phyloP scores from a whole-genome alignment of 1,284 basidiomycete genomes.

The Cryptococcus wingfieldii region DNA sequence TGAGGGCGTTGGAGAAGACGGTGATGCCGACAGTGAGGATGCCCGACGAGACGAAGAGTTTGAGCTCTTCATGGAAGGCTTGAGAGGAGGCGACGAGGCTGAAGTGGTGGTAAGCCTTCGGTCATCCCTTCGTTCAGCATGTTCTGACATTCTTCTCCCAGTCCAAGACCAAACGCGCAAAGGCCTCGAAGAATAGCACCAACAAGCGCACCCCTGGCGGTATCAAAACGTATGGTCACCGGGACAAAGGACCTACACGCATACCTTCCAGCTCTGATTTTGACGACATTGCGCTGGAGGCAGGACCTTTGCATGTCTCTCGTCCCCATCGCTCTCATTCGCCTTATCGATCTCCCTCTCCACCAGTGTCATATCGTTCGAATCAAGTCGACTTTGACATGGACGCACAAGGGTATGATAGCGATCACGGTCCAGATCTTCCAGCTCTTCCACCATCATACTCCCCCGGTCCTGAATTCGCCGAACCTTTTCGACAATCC shows the following conservation, averaged over 20 bases:
- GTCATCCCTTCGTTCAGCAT: too few relatives aligned
- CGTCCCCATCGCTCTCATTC: neutral
- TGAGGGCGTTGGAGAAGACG: neutral
- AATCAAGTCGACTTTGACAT: too few relatives aligned
- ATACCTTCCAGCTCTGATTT: conserved; percentile 1
- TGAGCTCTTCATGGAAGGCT: neutral
- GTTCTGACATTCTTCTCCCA: neutral
- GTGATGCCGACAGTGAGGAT: neutral
- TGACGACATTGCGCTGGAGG: neutral
- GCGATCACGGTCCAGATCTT: too few relatives aligned
- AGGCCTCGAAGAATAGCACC: neutral
- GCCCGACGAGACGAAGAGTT: neutral
- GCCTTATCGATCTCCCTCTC: too few relatives aligned
- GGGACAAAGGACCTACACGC: neutral
- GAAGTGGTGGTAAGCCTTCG: too few relatives aligned
- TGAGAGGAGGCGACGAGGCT: neutral
- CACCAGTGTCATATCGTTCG: too few relatives aligned
- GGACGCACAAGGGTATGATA: too few relatives aligned
- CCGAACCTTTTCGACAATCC: too few relatives aligned
- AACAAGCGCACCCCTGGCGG: conserved; percentile 7
- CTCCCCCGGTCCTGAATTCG: too few relatives aligned
- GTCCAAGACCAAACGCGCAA: neutral
- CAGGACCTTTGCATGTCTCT: neutral
- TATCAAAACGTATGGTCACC: conserved; percentile 8
- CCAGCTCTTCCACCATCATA: too few relatives aligned